These are phyloP conservation scores for Suhomyces terraborum DNA, from an alignment of 1,139 yeast species.

Conservation along the genomic window DNA sequence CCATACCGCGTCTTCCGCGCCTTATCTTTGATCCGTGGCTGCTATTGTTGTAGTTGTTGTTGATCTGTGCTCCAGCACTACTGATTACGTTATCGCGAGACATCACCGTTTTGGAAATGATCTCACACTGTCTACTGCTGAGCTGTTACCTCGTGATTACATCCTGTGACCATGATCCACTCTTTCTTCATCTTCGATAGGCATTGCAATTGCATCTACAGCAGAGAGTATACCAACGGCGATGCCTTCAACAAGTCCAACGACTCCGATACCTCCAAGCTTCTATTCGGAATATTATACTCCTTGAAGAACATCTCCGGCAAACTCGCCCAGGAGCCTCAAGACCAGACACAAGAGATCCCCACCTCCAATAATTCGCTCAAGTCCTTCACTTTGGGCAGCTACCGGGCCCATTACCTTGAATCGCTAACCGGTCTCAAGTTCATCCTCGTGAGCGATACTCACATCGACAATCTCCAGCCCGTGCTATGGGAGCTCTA, in stretches of 20 bases:
- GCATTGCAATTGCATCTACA: constrained; percentile 80
- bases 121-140: too few relatives aligned
- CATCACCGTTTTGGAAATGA: too few relatives aligned
- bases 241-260: constrained; percentile 51
- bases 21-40: neutral
- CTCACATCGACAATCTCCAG: constrained; percentile 60
- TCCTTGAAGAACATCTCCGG: constrained; percentile 76
- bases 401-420: constrained; percentile 73
- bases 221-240: constrained; percentile 55
- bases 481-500: constrained; percentile 67
- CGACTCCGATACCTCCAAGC: constrained; percentile 67
- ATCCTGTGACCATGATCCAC: constrained; percentile 42
- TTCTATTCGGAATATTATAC: constrained; percentile 83
- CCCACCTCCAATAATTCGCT: constrained; percentile 53
- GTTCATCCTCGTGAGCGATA: constrained; percentile 74
- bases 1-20: constrained; percentile 1
- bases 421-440: constrained; percentile 81
- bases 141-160: neutral
- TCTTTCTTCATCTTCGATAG: constrained; percentile 89
- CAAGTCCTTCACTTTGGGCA: constrained; percentile 68
- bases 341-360: constrained; percentile 15
- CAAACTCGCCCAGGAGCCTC: constrained; percentile 49
- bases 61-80: neutral
- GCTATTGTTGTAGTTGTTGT: too few relatives aligned
- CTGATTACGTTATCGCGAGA: too few relatives aligned